Evolutionary conservation across 306 rosid species (phyloP), one percentile per base, ranked within the genome.

Genomic region (Castanospermum australe): DNA sequence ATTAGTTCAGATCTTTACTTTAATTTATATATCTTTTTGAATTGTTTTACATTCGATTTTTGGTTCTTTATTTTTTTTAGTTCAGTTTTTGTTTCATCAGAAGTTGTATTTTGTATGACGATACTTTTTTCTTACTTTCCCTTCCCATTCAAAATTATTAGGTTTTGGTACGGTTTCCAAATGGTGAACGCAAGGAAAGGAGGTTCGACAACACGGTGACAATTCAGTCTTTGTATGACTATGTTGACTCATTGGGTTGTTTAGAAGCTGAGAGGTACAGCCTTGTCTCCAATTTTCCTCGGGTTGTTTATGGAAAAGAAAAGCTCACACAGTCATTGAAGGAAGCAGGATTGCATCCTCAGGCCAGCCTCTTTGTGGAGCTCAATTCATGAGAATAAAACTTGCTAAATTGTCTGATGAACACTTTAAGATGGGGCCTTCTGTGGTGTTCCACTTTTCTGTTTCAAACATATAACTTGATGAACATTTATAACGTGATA

Each of bases 321-420:
- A 96, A 90, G 78, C 75, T 86, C 44, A 50, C 84, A 1, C 42
- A 81, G 71, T 82, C 98, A 76, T 85, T 96, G 92, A 89, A 90
- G 84, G 99, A 96, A 81, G 96, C 97, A 11, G 97, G 98, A 64
- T 87, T 96, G 85, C 98, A 96, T 86, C 99, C 99, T 81, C 89
- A 86, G 85, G 89, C 87, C 65, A 86, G 89, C 71, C 67, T 86
- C 38, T 86, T 86, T 76, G 87, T 86, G 73, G 89, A 86, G 83
- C 45, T 76, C 64, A 42, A 13, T 79, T 86, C 78, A 70, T 86
- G 81, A 82, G 44, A 67, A 41, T 15, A 50, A 41, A 64, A 70
- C 79, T 57, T 22, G 86, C 74, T 61, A 4, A 78, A 33, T 73
- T 25, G 35, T 59, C 59, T 67, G 66, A 25, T 3, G 84, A 72